Evolutionary conservation across 2,329 filamentous ascomycete species (phyloP).

Genomic region (Diaporthe citri): DNA sequence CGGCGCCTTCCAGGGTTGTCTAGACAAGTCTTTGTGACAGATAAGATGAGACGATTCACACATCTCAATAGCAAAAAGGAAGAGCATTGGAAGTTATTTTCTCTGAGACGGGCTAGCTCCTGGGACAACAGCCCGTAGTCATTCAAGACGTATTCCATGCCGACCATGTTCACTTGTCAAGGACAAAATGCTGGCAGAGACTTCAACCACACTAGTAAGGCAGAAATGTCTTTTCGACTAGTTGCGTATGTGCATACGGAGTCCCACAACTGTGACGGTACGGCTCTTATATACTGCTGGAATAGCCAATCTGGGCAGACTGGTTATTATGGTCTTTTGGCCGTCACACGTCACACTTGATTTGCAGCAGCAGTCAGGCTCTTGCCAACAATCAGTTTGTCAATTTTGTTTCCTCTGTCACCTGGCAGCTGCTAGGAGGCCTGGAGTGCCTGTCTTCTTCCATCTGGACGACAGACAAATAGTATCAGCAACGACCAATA

Average conservation of each 20-base stretch:
- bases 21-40: too few species aligned
- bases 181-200: not conserved
- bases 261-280: too few species aligned
- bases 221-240: too few species aligned
- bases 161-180: not conserved
- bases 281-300: too few species aligned
- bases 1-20: not conserved
- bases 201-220: not conserved
- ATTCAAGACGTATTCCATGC: too few species aligned
- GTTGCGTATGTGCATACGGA: too few species aligned
- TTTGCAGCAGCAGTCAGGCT: too few species aligned
- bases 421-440: too few species aligned
- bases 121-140: not conserved
- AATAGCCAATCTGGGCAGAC: too few species aligned
- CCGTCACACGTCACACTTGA: too few species aligned
- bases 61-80: too few species aligned
- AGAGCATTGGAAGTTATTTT: not conserved
- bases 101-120: not conserved
- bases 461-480: not conserved
- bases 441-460: not conserved
- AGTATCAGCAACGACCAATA: not conserved
- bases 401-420: not conserved
- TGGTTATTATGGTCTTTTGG: too few species aligned
- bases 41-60: not conserved
- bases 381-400: not conserved